Percentiles rank a stretch among this genome's conserved stretches.
These are phyloP conservation scores for Grammothele lineata DNA, from an alignment of 768 basidiomycete genomes.

Conservation along the genomic window DNA sequence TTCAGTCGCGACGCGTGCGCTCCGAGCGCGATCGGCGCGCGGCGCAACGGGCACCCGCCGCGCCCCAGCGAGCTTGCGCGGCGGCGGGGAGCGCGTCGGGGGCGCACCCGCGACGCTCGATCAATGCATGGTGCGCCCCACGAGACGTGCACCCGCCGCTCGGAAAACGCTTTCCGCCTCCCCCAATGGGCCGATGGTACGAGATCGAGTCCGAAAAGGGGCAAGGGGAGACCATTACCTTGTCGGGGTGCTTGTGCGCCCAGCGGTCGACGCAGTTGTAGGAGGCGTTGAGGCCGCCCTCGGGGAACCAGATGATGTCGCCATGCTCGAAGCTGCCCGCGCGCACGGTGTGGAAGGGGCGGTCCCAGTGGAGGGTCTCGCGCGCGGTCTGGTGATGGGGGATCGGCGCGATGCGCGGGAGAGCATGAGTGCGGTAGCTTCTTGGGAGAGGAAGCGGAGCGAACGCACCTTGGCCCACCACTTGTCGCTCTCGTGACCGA, in stretches of 20 bases:
- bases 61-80: too few relatives aligned
- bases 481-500: conserved; percentile 72
- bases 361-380: conserved; percentile 80
- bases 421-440: too few relatives aligned
- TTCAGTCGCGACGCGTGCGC: too few relatives aligned
- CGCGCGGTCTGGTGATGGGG: conserved; percentile 72
- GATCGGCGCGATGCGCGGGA: not conserved
- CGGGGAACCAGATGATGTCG: conserved; percentile 94
- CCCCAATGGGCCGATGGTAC: not conserved
- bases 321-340: conserved; percentile 80
- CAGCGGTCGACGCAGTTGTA: conserved; percentile 99
- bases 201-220: too few relatives aligned
- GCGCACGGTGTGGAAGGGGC: conserved; percentile 83
- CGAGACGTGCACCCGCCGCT: too few relatives aligned
- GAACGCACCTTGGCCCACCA: conserved; percentile 80
- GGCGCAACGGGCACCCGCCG: too few relatives aligned
- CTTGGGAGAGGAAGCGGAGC: conserved; percentile 3
- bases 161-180: not conserved
- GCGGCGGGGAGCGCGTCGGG: too few relatives aligned
- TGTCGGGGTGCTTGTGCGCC: conserved; percentile 87
- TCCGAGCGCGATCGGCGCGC: too few relatives aligned
- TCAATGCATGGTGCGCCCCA: too few relatives aligned
- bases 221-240: conserved; percentile 34
- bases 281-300: conserved; percentile 86
- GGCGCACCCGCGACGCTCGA: too few relatives aligned